Base-by-base conservation (phyloP, 2,329 filamentous ascomycete genomes). In the Xylariaceae sp. region DNA sequence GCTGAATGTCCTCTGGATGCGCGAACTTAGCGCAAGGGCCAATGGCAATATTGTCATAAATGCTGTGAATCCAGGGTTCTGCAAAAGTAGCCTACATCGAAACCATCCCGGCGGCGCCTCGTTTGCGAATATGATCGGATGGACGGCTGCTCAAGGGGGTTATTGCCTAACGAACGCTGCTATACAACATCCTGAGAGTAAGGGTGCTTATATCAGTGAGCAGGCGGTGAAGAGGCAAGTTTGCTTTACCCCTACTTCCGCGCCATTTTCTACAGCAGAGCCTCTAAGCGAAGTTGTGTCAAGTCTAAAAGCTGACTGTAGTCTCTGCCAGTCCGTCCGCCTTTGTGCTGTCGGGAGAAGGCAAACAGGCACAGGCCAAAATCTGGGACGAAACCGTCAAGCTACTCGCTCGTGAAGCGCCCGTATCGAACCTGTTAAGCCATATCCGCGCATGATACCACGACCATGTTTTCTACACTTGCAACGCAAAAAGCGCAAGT, bases 21-120 rank as follows among this genome's bases (percentile, higher is more conserved):
- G 56, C 5, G 56, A 53, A 22, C 46, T 61, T 2, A 54, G 47
- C 2, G 22, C 46, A 56, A 36, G 47, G 57, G 33, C 36, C 50
- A 16, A 19, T 18, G 19, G 48, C 33, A 28, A 54, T 10, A 31
- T 61, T 13, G 45, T 58, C 11, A 46, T 57, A 33, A 60, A 60
- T 39, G 52, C 54, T 11, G 44, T 54, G 18, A 62, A 59, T 22
- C 57, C 57, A 4, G 59, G 57, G 1, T 60, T 45, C 28, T 61
- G 57, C 43, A 22, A 38, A 7, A 60, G 57, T 47, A 42, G 45
- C 6, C 57, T 61, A 31, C 60, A 61, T 42, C 55, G 60, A n/a
- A 45, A 38, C 6, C 50, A 60, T 43, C 43, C 48, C 12, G 42
- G 7, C 2, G 45, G 31, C 3, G 31, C 42, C 17, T 34, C 38